Evolutionary conservation across 768 basidiomycete species (phyloP).

Genomic region (Mycena indigotica): DNA sequence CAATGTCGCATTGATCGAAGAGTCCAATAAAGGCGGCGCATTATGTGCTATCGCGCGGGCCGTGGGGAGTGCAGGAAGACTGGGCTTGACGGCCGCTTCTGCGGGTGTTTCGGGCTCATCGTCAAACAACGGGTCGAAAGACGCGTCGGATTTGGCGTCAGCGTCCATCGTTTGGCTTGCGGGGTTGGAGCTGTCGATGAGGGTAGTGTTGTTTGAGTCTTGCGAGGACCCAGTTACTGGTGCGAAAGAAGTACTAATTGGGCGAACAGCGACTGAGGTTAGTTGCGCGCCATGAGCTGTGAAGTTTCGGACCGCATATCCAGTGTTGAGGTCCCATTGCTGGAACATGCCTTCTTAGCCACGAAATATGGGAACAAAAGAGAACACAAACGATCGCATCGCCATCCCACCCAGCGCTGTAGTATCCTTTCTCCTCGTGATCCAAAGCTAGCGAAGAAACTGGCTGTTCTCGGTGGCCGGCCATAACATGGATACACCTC

Average conservation of each 20-base stretch:
- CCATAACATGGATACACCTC: constrained; percentile 67
- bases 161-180: constrained; percentile 35
- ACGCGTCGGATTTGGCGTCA: constrained; percentile 76
- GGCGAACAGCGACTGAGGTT: constrained; percentile 77
- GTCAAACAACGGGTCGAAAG: constrained; percentile 89
- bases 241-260: constrained; percentile 3
- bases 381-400: constrained; percentile 68
- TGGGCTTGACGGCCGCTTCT: constrained; percentile 3
- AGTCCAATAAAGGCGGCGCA: constrained; percentile 73
- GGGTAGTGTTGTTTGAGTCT: constrained; percentile 11
- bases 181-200: constrained; percentile 26
- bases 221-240: constrained; percentile 6
- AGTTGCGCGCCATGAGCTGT: constrained; percentile 84
- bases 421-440: constrained; percentile 80
- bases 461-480: constrained; percentile 69
- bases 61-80: constrained; percentile 11
- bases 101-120: constrained; percentile 62
- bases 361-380: constrained; percentile 15
- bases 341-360: constrained; percentile 40
- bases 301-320: constrained; percentile 74
- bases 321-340: constrained; percentile 99
- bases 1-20: constrained; percentile 58
- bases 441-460: constrained; percentile 84
- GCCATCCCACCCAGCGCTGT: constrained; percentile 95
- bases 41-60: constrained; percentile 54